These are phyloP conservation scores for Marvania coccoides DNA, from an alignment of 139 green algal genomes.

Conservation along the genomic window DNA sequence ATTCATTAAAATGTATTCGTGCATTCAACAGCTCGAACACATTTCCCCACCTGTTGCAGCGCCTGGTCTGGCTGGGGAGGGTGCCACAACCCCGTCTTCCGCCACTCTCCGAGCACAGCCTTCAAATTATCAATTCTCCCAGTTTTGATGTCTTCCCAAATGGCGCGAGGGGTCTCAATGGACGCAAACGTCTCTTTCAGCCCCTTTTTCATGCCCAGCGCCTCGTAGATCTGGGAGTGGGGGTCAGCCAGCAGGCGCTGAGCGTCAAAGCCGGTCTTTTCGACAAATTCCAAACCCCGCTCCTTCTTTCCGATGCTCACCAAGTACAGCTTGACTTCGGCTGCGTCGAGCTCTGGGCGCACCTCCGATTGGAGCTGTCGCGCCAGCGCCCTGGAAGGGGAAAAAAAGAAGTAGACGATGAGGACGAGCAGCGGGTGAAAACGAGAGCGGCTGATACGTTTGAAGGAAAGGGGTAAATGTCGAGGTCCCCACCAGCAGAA, in stretches of 20 bases:
- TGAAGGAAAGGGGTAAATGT: background rate
- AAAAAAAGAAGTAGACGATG: too few relatives aligned
- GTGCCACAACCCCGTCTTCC: slow-evolving; percentile 63
- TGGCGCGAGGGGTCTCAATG: slow-evolving; percentile 49
- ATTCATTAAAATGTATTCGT: background rate
- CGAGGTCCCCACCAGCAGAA: slow-evolving; percentile 53
- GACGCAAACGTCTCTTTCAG: slow-evolving; percentile 48
- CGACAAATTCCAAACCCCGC: slow-evolving; percentile 58
- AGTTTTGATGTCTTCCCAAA: slow-evolving; percentile 38
- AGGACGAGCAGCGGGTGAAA: too few relatives aligned
- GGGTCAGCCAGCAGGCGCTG: slow-evolving; percentile 75
- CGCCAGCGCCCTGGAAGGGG: slow-evolving; percentile 56
- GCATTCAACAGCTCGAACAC: background rate
- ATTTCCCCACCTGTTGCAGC: background rate
- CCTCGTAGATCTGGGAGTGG: slow-evolving; percentile 58
- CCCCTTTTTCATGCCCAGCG: slow-evolving; percentile 57
- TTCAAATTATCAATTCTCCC: slow-evolving; percentile 42
- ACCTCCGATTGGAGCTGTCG: slow-evolving; percentile 65
- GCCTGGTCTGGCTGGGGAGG: slow-evolving; percentile 56
- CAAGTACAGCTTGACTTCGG: slow-evolving; percentile 57
- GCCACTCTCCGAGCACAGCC: slow-evolving; percentile 35
- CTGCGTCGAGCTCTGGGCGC: slow-evolving; percentile 56
- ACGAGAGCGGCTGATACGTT: background rate
- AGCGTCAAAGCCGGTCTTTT: slow-evolving; percentile 58
- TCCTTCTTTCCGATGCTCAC: slow-evolving; percentile 67